phyloP scores from a whole-genome alignment of 2,329 filamentous ascomycete genomes.

The Lecanicillium sp. region DNA sequence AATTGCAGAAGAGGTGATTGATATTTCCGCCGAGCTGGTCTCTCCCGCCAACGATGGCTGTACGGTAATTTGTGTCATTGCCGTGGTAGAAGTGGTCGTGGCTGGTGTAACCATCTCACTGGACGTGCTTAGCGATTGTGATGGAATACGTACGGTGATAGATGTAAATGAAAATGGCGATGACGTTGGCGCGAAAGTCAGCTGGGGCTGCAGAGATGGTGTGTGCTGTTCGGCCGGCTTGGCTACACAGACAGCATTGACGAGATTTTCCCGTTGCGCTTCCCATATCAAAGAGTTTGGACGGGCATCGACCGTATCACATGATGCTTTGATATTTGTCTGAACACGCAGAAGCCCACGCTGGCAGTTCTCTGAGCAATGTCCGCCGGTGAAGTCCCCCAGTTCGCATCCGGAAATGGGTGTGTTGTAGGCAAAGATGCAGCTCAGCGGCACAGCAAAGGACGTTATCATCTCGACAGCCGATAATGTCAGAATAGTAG shows the following conservation, averaged over 20 bases:
- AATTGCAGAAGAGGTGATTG: too few relatives aligned
- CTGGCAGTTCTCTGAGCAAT: conserved; percentile 34
- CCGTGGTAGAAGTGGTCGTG: not conserved
- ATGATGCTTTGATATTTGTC: conserved; percentile 24
- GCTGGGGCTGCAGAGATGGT: not conserved
- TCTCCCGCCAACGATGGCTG: not conserved
- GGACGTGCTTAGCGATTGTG: too few relatives aligned
- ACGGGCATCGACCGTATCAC: conserved; percentile 20
- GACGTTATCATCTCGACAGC: conserved; percentile 36
- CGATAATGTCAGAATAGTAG: conserved; percentile 26
- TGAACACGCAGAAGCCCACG: conserved; percentile 24
- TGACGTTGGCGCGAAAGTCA: too few relatives aligned
- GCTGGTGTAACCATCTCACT: too few relatives aligned
- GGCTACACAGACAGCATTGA: conserved; percentile 30
- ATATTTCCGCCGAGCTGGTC: not conserved
- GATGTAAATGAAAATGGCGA: too few relatives aligned
- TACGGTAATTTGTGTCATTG: not conserved
- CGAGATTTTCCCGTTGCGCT: conserved; percentile 31
- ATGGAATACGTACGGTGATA: too few relatives aligned
- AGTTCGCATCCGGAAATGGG: conserved; percentile 32
- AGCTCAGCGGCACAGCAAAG: conserved; percentile 30
- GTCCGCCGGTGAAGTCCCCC: conserved; percentile 30
- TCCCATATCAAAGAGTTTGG: conserved; percentile 31
- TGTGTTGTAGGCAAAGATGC: conserved; percentile 37
- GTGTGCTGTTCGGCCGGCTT: conserved; percentile 6